Percentiles rank a stretch among this genome's conserved stretches.
Evolutionary conservation across 2,329 filamentous ascomycete genomes (phyloP).

Genomic region (Stachybotrys chlorohalonatus): DNA sequence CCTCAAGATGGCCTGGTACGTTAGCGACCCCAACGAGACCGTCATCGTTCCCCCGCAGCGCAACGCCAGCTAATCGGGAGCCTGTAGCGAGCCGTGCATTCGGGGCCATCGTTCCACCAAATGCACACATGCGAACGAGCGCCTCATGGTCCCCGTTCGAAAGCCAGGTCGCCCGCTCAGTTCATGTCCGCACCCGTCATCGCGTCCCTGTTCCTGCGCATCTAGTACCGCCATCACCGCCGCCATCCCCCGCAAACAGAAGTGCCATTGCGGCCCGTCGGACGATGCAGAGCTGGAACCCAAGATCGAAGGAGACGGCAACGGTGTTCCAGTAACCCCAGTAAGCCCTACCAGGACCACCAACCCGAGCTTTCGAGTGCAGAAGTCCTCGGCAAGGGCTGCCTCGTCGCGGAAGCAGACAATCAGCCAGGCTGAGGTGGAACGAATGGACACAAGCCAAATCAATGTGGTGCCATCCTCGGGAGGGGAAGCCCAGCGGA

Average conservation of each 20-base stretch:
- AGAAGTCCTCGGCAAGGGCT: constrained; percentile 30
- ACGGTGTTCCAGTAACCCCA: constrained; percentile 12
- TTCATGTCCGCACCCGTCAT: constrained; percentile 57
- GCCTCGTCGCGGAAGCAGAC: constrained; percentile 34
- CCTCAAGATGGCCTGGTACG: constrained; percentile 67
- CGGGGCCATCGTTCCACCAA: constrained; percentile 68
- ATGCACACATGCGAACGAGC: constrained; percentile 59
- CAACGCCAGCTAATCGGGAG: background rate
- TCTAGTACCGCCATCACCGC: constrained; percentile 45
- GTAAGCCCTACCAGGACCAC: constrained; percentile 21
- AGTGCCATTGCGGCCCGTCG: constrained; percentile 40
- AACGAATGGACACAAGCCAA: constrained; percentile 43
- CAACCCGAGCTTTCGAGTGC: constrained; percentile 31
- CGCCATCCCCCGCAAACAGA: constrained; percentile 50
- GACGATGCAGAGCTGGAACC: constrained; percentile 11
- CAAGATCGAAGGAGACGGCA: constrained; percentile 15
- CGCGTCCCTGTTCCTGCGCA: constrained; percentile 49
- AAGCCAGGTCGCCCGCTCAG: constrained; percentile 65
- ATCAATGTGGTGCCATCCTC: constrained; percentile 35
- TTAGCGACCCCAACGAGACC: constrained; percentile 5
- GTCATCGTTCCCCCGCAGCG: background rate
- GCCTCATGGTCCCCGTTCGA: constrained; percentile 60
- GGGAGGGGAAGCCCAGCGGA: constrained; percentile 16
- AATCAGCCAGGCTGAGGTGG: constrained; percentile 37
- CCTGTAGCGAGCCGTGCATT: constrained; percentile 59